phyloP scores from a whole-genome alignment of 2,329 filamentous ascomycete species.

The Nemania serpens region DNA sequence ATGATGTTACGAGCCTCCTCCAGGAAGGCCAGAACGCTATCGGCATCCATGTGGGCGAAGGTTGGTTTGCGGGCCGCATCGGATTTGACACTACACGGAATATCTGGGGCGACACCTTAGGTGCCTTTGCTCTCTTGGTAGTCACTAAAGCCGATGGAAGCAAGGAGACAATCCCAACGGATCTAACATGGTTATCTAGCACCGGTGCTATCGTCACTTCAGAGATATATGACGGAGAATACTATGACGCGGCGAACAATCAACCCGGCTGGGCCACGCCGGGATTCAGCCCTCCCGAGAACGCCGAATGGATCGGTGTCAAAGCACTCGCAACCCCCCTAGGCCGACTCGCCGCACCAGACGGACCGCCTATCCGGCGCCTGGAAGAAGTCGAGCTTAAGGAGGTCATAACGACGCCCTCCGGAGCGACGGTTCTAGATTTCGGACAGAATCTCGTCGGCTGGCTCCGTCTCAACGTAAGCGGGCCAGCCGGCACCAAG shows the following conservation, averaged over 20 bases:
- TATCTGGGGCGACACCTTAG: slow-evolving; percentile 41
- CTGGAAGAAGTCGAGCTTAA: slow-evolving; percentile 35
- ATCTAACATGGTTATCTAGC: slow-evolving; percentile 40
- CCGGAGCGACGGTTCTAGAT: slow-evolving; percentile 54
- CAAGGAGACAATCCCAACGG: slow-evolving; percentile 35
- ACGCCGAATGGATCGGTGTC: slow-evolving; percentile 38
- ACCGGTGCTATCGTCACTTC: slow-evolving; percentile 35
- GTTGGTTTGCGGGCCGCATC: slow-evolving; percentile 55
- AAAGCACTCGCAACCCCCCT: slow-evolving; percentile 31
- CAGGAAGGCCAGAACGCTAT: slow-evolving; percentile 46
- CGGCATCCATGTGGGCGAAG: slow-evolving; percentile 54
- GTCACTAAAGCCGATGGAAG: slow-evolving; percentile 30
- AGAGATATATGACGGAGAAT: slow-evolving; percentile 41
- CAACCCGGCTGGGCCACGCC: slow-evolving; percentile 33
- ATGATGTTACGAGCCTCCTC: slow-evolving; percentile 53
- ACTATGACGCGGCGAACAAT: slow-evolving; percentile 39
- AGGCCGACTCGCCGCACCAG: slow-evolving; percentile 38
- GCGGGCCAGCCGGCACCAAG: slow-evolving; percentile 44
- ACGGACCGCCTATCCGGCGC: slow-evolving; percentile 42
- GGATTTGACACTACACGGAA: slow-evolving; percentile 38
- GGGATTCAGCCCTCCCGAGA: slow-evolving; percentile 40
- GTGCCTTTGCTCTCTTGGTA: slow-evolving; percentile 39
- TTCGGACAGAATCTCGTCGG: slow-evolving; percentile 57
- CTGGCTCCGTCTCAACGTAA: slow-evolving; percentile 41
- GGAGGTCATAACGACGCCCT: slow-evolving; percentile 39